A percentile compares a stretch with the other conserved stretches of the same genome.
Evolutionary conservation across 2,329 filamentous ascomycete genomes (phyloP).

Genomic region (Hypomyces perniciosus): DNA sequence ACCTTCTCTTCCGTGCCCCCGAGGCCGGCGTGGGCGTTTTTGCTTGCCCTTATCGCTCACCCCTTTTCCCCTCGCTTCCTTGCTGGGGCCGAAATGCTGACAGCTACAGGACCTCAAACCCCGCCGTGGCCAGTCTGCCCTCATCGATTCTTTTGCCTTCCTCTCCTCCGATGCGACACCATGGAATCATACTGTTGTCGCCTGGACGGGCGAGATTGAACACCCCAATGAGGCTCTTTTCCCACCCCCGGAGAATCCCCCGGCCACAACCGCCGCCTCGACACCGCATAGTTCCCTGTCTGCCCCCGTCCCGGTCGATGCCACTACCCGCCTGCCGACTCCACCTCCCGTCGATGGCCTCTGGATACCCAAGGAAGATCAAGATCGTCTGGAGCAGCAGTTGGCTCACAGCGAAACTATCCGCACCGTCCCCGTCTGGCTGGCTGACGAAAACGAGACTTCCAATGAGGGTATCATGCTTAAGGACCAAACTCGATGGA

Average conservation of each 20-base stretch:
- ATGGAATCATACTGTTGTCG: slow-evolving; percentile 89
- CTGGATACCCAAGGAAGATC: slow-evolving; percentile 63
- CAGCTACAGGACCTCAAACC: slow-evolving; percentile 61
- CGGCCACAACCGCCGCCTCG: slow-evolving; percentile 38
- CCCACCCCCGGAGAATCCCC: slow-evolving; percentile 43
- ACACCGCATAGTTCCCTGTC: slow-evolving; percentile 66
- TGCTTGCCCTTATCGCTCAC: neutral
- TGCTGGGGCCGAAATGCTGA: neutral
- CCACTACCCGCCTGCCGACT: slow-evolving; percentile 46
- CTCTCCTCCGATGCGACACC: slow-evolving; percentile 76
- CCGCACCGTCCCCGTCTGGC: slow-evolving; percentile 81
- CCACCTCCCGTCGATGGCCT: slow-evolving; percentile 61
- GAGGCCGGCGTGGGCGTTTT: neutral
- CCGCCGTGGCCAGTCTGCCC: slow-evolving; percentile 80
- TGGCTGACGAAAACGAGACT: slow-evolving; percentile 69
- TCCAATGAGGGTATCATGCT: slow-evolving; percentile 62
- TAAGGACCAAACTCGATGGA: slow-evolving; percentile 80
- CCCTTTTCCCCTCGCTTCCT: neutral
- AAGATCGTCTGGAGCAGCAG: slow-evolving; percentile 66
- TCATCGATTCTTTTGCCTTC: slow-evolving; percentile 86
- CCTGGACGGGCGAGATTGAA: slow-evolving; percentile 88
- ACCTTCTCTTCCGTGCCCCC: neutral
- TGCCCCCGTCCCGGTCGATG: slow-evolving; percentile 70
- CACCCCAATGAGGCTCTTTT: slow-evolving; percentile 36
- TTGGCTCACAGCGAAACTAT: slow-evolving; percentile 68